These are phyloP conservation scores for Paramecium octaurelia DNA, from an alignment of 73 alveolate genomes.

Conservation along the genomic window DNA sequence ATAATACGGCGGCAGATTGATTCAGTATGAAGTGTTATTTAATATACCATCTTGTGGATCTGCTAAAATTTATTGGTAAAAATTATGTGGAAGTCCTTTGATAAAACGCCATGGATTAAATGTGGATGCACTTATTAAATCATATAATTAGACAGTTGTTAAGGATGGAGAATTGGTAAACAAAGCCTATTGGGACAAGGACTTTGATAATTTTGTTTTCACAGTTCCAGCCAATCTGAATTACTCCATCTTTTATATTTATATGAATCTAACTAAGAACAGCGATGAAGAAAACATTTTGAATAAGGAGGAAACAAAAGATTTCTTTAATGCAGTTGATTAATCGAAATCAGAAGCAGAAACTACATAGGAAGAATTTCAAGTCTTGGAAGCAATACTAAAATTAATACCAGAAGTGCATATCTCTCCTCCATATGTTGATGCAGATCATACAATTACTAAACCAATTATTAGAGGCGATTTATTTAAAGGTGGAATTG, in stretches of 20 bases:
- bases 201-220: neutral
- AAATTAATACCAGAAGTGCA: conserved; percentile 25
- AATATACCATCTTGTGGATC: conserved; percentile 20
- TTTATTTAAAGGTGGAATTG: conserved; percentile 32
- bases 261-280: neutral
- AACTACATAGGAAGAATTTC: neutral
- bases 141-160: conserved; percentile 4
- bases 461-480: neutral
- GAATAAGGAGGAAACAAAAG: neutral
- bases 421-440: neutral
- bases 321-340: conserved; percentile 24
- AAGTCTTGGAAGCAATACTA: neutral
- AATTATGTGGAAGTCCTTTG: conserved; percentile 33
- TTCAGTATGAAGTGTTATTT: neutral
- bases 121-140: neutral
- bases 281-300: neutral
- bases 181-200: conserved; percentile 15
- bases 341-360: neutral
- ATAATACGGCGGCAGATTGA: conserved; percentile 13
- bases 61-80: conserved; percentile 9
- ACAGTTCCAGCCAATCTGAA: neutral
- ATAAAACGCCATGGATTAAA: conserved; percentile 11
- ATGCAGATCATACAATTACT: conserved; percentile 20
- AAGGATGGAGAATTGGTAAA: conserved; percentile 42
- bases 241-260: conserved; percentile 22